Evolutionary conservation across 495 filamentous ascomycete genomes (phyloP).

Genomic region (Podospora tetraspora): DNA sequence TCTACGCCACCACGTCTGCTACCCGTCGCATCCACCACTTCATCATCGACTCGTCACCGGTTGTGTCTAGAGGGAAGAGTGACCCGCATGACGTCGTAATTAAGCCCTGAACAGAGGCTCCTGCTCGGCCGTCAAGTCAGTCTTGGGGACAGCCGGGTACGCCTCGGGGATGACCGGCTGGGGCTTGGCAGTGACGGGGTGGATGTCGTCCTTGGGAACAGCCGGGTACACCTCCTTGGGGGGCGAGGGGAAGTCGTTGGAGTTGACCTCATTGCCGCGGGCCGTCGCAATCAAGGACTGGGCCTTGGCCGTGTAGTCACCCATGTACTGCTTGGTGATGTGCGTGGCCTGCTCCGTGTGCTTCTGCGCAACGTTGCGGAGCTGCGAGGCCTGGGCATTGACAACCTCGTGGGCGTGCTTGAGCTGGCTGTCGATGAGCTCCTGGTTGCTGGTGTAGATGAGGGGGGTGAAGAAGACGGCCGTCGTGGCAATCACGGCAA

Average conservation of each 20-base stretch:
- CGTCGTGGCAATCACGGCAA: constrained; percentile 70
- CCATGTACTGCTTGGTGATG: constrained; percentile 72
- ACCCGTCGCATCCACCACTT: constrained; percentile 6
- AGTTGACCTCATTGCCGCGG: constrained; percentile 41
- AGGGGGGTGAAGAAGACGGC: constrained; percentile 81
- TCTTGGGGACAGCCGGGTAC: constrained; percentile 52
- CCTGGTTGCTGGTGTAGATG: constrained; percentile 87
- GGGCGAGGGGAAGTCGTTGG: constrained; percentile 56
- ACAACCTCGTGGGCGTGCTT: constrained; percentile 63
- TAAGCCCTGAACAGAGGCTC: constrained; percentile 39
- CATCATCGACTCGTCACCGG: constrained; percentile 11
- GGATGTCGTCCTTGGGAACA: constrained; percentile 48
- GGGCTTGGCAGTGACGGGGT: constrained; percentile 10
- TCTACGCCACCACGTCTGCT: constrained; percentile 3
- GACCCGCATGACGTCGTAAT: constrained; percentile 2
- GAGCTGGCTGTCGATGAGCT: constrained; percentile 85
- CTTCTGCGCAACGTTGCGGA: constrained; percentile 73
- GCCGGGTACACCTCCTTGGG: constrained; percentile 47
- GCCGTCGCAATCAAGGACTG: constrained; percentile 57
- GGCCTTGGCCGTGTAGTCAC: constrained; percentile 80
- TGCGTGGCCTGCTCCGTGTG: constrained; percentile 73
- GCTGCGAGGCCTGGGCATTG: constrained; percentile 73
- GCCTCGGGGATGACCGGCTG: constrained; percentile 11
- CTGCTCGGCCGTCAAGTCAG: constrained; percentile 26
- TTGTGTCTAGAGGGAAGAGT: constrained; percentile 22